Evolutionary conservation across 768 basidiomycete genomes (phyloP), one percentile per base, ranked within the genome.

Genomic region (Serpula lacrymans): DNA sequence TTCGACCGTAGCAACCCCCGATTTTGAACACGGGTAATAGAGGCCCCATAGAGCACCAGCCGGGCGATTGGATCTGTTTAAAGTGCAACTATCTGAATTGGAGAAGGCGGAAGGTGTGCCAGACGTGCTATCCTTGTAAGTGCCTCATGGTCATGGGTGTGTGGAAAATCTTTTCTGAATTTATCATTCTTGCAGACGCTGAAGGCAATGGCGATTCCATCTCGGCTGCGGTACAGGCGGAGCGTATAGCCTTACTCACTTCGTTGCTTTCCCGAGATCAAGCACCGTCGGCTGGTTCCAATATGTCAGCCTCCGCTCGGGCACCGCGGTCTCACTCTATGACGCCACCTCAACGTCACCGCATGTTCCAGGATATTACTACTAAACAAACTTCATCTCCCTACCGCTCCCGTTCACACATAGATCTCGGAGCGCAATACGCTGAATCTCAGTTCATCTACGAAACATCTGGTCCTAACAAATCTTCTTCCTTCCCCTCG

Each of bases 181-280:
- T 57, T 31, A 54, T 39, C 8, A 10, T 21, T 24, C 10, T 33
- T 10, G 4, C 46, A 89, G 87, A 89, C 48, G 88, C 88, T 10
- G 88, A 91, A 55, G 88, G 88, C 2, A 90, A 91, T 51, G 86
- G 87, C 3, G 88, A 91, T 59, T 89, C 86, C 3, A 87, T 90
- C 53, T 88, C 87, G 32, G 75, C 82, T 26, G 84, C 85, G 17
- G 87, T 90, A 30, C 88, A 91, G 60, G 81, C 85, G 12, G 88
- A 90, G 55, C 80, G 88, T 39, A 88, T 91, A 49, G 81, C 83
- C 18, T 70, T 90, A 14, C 72, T 91, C 36, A 84, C 86, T 2
- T 78, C 82, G 37, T 82, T 88, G 30, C 76, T 90, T 37, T 64
- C 78, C 2, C 78, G 80, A 53, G 74, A 74, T 13, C 74, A 79